These are phyloP conservation scores for Aspergillus fumigatiaffinis DNA, from an alignment of 2,329 filamentous ascomycete genomes.

Conservation along the genomic window DNA sequence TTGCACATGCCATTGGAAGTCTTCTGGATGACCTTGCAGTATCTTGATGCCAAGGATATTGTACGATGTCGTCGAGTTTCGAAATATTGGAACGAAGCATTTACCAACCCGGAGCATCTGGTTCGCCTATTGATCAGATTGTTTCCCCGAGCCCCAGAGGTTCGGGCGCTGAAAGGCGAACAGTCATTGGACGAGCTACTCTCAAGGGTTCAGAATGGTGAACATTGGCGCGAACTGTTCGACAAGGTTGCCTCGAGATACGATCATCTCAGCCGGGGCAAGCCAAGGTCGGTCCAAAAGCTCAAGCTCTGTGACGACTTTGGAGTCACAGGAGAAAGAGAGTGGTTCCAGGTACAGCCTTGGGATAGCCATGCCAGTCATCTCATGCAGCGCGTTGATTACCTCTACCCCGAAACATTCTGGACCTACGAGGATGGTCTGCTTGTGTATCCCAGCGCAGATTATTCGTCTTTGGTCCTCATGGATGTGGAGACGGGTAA, in stretches of 20 bases:
- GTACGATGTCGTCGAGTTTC: constrained; percentile 53
- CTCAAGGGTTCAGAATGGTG: constrained; percentile 1
- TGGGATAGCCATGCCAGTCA: constrained; percentile 42
- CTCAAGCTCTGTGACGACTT: constrained; percentile 40
- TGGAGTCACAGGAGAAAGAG: constrained; percentile 31
- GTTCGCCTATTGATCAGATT: constrained; percentile 47
- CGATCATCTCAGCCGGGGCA: constrained; percentile 48
- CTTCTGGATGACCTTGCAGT: constrained; percentile 51
- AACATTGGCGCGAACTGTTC: constrained; percentile 36
- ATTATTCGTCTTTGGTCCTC: constrained; percentile 37
- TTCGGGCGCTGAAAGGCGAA: constrained; percentile 34
- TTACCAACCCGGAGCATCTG: constrained; percentile 47
- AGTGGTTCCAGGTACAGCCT: constrained; percentile 39
- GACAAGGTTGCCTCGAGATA: constrained; percentile 53
- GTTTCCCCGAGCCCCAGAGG: constrained; percentile 54
- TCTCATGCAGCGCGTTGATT: constrained; percentile 26
- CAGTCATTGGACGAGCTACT: not conserved
- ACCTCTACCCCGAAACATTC: constrained; percentile 35
- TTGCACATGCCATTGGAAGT: constrained; percentile 53
- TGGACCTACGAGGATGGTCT: constrained; percentile 59
- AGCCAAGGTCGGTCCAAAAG: constrained; percentile 46
- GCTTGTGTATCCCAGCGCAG: constrained; percentile 49
- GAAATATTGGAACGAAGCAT: constrained; percentile 46
- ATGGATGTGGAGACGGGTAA: constrained; percentile 49
- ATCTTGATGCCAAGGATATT: constrained; percentile 50